A percentile compares a stretch with the other conserved stretches of the same genome.
phyloP scores from a whole-genome alignment of 345 rosid genomes.

The Citrus unshiu region DNA sequence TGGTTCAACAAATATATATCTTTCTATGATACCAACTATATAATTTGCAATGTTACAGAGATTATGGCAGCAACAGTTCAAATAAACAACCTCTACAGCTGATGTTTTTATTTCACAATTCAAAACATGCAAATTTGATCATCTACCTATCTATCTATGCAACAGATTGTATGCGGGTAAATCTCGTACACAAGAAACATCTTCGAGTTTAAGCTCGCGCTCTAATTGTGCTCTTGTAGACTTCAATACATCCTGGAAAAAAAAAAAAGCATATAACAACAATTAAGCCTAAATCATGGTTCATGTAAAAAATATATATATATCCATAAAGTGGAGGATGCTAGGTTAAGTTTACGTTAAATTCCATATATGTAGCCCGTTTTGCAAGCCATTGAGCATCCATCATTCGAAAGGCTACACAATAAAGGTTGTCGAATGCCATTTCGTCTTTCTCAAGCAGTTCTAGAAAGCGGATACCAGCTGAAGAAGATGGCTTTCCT shows the following conservation, averaged over 20 bases:
- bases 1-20: too few relatives aligned
- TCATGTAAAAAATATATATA: too few relatives aligned
- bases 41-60: too few relatives aligned
- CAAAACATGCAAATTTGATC: not conserved
- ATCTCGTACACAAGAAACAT: conserved; percentile 58
- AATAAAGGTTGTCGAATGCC: conserved; percentile 85
- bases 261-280: too few relatives aligned
- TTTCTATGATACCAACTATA: too few relatives aligned
- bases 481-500: conserved; percentile 73
- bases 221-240: conserved; percentile 75
- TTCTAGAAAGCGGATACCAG: conserved; percentile 61
- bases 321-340: too few relatives aligned
- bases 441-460: conserved; percentile 66
- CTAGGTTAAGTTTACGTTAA: conserved; percentile 47
- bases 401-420: conserved; percentile 83
- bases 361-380: conserved; percentile 90
- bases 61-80: too few relatives aligned
- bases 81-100: not conserved
- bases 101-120: not conserved
- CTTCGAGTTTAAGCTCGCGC: conserved; percentile 70
- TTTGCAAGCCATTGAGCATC: conserved; percentile 97
- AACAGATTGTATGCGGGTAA: conserved; percentile 69
- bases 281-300: not conserved
- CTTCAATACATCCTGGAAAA: conserved; percentile 75
- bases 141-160: conserved; percentile 19